Evolutionary conservation across 352 stramenopile genomes (phyloP).

Genomic region (Pythium guiyangense): DNA sequence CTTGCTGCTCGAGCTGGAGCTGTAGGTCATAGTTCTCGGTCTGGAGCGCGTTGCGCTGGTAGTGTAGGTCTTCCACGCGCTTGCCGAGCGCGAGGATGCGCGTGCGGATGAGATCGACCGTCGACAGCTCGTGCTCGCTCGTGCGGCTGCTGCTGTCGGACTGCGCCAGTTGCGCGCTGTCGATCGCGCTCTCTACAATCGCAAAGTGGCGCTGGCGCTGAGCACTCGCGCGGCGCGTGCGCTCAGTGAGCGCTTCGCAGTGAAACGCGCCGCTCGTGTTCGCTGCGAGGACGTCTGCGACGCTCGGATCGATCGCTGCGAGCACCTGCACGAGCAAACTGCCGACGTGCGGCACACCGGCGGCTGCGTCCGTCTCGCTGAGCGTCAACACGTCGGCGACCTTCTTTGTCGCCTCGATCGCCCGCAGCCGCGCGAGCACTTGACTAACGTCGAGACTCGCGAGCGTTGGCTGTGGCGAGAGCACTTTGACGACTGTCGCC

Average conservation of each 20-base stretch:
- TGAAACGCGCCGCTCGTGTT: constrained; percentile 44
- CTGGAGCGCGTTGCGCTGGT: constrained; percentile 62
- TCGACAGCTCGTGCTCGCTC: constrained; percentile 14
- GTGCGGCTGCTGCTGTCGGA: background rate
- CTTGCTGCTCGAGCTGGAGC: constrained; percentile 57
- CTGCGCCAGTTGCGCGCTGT: background rate
- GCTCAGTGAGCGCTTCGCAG: constrained; percentile 45
- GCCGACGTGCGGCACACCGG: constrained; percentile 19
- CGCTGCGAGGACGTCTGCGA: constrained; percentile 32
- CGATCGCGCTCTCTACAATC: background rate
- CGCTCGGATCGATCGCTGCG: constrained; percentile 30
- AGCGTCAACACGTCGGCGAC: constrained; percentile 25
- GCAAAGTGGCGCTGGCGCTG: constrained; percentile 5
- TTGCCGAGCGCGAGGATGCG: constrained; percentile 59
- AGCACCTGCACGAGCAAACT: constrained; percentile 40
- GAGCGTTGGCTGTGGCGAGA: constrained; percentile 23
- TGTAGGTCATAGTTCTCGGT: constrained; percentile 78
- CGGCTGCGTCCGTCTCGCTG: background rate
- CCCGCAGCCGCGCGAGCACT: constrained; percentile 32
- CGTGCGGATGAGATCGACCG: constrained; percentile 47
- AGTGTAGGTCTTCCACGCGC: constrained; percentile 63
- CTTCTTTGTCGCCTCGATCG: constrained; percentile 27
- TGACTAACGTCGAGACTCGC: constrained; percentile 23
- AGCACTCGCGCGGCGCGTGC: constrained; percentile 10
- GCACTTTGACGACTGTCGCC: constrained; percentile 46